Percentiles rank a stretch among this genome's conserved stretches.
These are phyloP conservation scores for Tulasnella sp. DNA, from an alignment of 768 basidiomycete genomes.

Conservation along the genomic window DNA sequence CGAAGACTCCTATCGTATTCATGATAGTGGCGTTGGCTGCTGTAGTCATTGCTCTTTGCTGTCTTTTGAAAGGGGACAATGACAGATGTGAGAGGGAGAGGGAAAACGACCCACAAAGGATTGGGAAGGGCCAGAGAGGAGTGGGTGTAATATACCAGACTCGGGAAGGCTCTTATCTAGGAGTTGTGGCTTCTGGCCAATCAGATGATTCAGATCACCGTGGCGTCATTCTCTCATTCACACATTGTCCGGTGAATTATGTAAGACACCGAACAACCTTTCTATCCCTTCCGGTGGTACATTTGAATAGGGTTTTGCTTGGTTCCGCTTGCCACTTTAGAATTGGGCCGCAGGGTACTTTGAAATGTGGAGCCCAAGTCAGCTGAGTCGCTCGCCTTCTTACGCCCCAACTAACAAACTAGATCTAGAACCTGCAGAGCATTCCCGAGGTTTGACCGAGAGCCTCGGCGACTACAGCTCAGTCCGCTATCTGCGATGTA, in stretches of 20 bases:
- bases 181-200: background rate
- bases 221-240: background rate
- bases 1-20: background rate
- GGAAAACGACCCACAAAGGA: background rate
- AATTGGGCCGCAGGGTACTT: background rate
- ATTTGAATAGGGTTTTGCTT: background rate
- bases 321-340: background rate
- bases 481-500: too few species aligned
- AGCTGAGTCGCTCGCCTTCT: background rate
- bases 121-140: too few species aligned
- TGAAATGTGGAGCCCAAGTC: background rate
- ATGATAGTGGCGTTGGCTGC: background rate
- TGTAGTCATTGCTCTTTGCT: background rate
- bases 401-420: too few species aligned
- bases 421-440: too few species aligned
- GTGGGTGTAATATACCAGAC: background rate
- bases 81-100: background rate
- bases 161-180: background rate
- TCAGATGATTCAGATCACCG: background rate
- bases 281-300: too few species aligned
- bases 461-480: too few species aligned
- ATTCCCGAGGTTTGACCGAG: too few species aligned
- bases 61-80: background rate
- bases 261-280: background rate
- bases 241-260: background rate